These are phyloP conservation scores for Sugiyamaella marilandica DNA, from an alignment of 805 yeast species.

Conservation along the genomic window DNA sequence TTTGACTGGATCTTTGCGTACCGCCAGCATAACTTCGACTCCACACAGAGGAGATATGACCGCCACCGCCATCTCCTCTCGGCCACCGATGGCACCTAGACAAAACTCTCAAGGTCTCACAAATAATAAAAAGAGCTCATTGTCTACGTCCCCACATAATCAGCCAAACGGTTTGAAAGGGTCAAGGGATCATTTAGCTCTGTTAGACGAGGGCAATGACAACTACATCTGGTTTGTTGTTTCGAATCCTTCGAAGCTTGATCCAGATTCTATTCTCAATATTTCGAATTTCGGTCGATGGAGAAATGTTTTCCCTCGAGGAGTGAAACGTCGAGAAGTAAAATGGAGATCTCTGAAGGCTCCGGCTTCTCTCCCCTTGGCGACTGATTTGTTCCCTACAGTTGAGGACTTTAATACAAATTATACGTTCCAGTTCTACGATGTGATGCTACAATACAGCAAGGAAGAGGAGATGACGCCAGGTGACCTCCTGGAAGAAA, in stretches of 20 bases:
- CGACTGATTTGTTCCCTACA: conserved; percentile 73
- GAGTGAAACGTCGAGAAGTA: conserved; percentile 58
- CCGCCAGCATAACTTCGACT: not conserved
- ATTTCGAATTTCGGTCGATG: conserved; percentile 74
- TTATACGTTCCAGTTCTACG: conserved; percentile 79
- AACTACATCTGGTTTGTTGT: conserved; percentile 55
- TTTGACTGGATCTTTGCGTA: not conserved
- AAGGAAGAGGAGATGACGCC: conserved; percentile 50
- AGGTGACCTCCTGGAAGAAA: conserved; percentile 69
- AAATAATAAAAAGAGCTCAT: not conserved
- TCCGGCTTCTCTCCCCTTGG: conserved; percentile 88
- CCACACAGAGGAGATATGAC: not conserved
- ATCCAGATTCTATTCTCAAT: conserved; percentile 49
- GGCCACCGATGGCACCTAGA: not conserved
- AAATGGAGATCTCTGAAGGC: conserved; percentile 93
- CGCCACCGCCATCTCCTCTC: not conserved
- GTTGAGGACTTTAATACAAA: conserved; percentile 61
- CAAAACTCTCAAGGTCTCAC: not conserved
- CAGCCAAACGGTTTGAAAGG: not conserved
- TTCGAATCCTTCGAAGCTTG: conserved; percentile 71
- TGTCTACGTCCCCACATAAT: conserved; percentile 12
- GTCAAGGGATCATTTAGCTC: not conserved
- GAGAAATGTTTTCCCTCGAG: conserved; percentile 83
- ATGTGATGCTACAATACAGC: conserved; percentile 58
- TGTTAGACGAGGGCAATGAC: conserved; percentile 6